Evolutionary conservation across 768 basidiomycete genomes (phyloP).

Genomic region (Plicaturopsis crispa): DNA sequence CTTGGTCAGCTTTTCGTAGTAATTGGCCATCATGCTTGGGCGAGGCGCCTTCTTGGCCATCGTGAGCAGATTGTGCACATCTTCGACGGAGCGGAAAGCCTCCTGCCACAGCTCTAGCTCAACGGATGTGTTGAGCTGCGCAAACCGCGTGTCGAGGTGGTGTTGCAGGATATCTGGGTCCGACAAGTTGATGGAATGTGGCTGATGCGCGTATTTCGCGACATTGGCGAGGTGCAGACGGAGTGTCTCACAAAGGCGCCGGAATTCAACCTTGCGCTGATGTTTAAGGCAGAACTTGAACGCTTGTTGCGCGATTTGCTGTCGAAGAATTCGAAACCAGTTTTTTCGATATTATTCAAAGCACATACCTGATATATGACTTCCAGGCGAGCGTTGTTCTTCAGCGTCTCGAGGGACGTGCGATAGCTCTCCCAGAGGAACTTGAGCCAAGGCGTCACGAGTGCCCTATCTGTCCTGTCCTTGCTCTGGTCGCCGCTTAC

Average conservation of each 20-base stretch:
- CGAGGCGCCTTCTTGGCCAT: constrained; percentile 91
- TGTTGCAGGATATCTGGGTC: constrained; percentile 93
- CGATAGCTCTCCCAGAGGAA: constrained; percentile 99
- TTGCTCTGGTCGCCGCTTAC: constrained; percentile 88
- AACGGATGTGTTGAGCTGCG: constrained; percentile 92
- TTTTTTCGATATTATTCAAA: background rate
- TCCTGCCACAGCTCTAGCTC: constrained; percentile 99
- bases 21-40: constrained; percentile 96
- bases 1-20: constrained; percentile 95
- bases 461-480: constrained; percentile 88
- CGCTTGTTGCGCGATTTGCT: constrained; percentile 96
- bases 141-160: constrained; percentile 94
- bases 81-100: constrained; percentile 96
- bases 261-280: constrained; percentile 93
- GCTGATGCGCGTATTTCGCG: constrained; percentile 90
- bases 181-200: constrained; percentile 90
- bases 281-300: constrained; percentile 95
- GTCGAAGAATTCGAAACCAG: constrained; percentile 4
- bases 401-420: constrained; percentile 89
- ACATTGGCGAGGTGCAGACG: constrained; percentile 92
- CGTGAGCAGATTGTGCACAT: constrained; percentile 91
- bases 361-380: constrained; percentile 81
- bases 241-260: constrained; percentile 92
- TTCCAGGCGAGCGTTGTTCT: constrained; percentile 92
- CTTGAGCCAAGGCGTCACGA: constrained; percentile 96